These are phyloP conservation scores for Pseudozyma pruni DNA, from an alignment of 1,284 basidiomycete species.

Conservation along the genomic window DNA sequence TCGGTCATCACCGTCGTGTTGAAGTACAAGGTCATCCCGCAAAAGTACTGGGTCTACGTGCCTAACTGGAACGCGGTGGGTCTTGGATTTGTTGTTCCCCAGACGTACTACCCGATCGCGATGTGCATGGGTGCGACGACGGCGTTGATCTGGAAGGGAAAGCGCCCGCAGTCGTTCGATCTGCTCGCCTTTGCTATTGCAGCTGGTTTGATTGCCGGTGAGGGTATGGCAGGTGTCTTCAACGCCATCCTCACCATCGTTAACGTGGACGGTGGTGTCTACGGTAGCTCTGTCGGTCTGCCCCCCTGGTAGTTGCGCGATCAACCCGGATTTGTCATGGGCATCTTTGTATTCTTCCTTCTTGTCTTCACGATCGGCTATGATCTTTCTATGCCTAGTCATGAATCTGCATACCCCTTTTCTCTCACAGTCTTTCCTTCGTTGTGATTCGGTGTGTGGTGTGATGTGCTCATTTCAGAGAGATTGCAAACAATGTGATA, in stretches of 20 bases:
- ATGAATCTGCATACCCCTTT: slow-evolving; percentile 23
- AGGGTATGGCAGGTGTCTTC: slow-evolving; percentile 77
- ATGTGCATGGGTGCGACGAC: slow-evolving; percentile 65
- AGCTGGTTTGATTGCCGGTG: slow-evolving; percentile 76
- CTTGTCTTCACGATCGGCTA: not conserved
- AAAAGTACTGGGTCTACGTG: slow-evolving; percentile 72
- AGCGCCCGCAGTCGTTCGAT: slow-evolving; percentile 67
- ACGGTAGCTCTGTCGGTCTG: slow-evolving; percentile 46
- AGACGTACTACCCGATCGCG: slow-evolving; percentile 60
- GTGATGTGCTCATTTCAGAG: not conserved
- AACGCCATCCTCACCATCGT: slow-evolving; percentile 70
- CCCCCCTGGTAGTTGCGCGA: slow-evolving; percentile 60
- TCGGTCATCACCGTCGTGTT: slow-evolving; percentile 72
- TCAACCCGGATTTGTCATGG: slow-evolving; percentile 11
- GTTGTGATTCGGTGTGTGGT: not conserved
- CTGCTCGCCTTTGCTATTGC: slow-evolving; percentile 76
- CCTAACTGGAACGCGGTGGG: slow-evolving; percentile 78
- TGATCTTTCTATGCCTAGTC: not conserved
- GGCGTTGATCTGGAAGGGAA: slow-evolving; percentile 71
- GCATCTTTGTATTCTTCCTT: slow-evolving; percentile 8
- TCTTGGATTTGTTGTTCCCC: slow-evolving; percentile 72
- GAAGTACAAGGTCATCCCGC: slow-evolving; percentile 73
- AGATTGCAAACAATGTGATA: no score
- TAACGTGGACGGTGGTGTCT: slow-evolving; percentile 35
- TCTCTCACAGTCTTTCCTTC: not conserved